Percentiles rank a stretch among this genome's conserved stretches.
These are phyloP conservation scores for Hemileccinum rubropunctum DNA, from an alignment of 768 basidiomycete genomes.

Conservation along the genomic window DNA sequence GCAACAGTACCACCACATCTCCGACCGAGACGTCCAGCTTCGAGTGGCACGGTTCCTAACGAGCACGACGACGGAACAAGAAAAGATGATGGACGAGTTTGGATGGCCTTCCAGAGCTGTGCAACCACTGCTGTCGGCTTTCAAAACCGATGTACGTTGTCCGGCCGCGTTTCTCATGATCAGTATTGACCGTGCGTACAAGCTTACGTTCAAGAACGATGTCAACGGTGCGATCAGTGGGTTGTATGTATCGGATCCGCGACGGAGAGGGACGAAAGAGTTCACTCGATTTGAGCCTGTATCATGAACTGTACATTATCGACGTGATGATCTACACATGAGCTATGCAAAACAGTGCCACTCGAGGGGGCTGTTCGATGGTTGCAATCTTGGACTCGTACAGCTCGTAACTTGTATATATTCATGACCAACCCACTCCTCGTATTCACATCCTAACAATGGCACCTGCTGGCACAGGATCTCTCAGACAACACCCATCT, in stretches of 20 bases:
- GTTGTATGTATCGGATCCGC: conserved; percentile 20
- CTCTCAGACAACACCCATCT: background rate
- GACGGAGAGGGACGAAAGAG: conserved; percentile 8
- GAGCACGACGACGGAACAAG: conserved; percentile 30
- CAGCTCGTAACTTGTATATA: conserved; percentile 1
- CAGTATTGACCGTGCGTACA: background rate
- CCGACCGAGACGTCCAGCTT: conserved; percentile 43
- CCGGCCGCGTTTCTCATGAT: background rate
- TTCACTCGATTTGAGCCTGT: conserved; percentile 21
- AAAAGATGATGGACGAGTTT: conserved; percentile 47
- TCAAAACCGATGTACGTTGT: conserved; percentile 40
- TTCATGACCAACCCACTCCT: background rate
- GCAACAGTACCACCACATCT: conserved; percentile 29
- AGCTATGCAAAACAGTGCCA: background rate
- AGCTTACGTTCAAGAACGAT: conserved; percentile 21
- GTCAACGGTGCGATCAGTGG: conserved; percentile 17
- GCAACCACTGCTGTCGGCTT: conserved; percentile 40
- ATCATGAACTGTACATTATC: background rate
- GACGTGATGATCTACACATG: background rate
- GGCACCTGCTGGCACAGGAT: background rate
- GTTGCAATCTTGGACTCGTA: background rate
- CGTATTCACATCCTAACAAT: background rate
- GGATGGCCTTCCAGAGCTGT: conserved; percentile 53
- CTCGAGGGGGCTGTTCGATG: background rate
- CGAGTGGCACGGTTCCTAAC: conserved; percentile 49